Conservation (phyloP, 805 yeast species). For the Yamadazyma olivae region DNA sequence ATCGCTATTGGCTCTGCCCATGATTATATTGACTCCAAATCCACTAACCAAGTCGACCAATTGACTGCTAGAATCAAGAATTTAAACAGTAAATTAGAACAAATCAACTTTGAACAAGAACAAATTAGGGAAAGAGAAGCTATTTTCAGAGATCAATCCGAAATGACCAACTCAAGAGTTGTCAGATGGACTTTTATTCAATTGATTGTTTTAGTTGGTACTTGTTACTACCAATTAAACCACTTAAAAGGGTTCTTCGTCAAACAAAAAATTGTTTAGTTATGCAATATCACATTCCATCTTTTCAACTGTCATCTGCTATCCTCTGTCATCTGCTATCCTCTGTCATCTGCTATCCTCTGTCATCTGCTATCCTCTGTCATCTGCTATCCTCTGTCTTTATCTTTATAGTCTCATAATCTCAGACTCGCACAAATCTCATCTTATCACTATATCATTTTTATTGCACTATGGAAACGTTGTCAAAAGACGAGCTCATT, state of each 20-base stretch:
- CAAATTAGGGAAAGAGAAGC: slow-evolving; percentile 74
- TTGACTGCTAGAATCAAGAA: slow-evolving; percentile 35
- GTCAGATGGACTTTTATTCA: slow-evolving; percentile 75
- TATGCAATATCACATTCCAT: no score
- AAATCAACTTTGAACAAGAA: slow-evolving; percentile 44
- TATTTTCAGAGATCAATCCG: slow-evolving; percentile 72
- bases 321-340: no score
- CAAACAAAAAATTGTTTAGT: slow-evolving; percentile 79
- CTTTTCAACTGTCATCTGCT: no score
- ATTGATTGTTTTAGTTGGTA: slow-evolving; percentile 58
- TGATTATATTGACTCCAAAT: slow-evolving; percentile 59
- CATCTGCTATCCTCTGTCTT: background rate
- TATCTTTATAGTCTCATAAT: no score
- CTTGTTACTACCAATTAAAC: slow-evolving; percentile 74
- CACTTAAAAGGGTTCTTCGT: slow-evolving; percentile 81
- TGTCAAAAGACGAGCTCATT: slow-evolving; percentile 12
- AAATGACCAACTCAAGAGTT: slow-evolving; percentile 69
- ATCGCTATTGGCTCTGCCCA: slow-evolving; percentile 63
- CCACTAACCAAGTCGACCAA: slow-evolving; percentile 48
- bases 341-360: no score
- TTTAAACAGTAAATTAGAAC: slow-evolving; percentile 39
- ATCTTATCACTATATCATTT: no score
- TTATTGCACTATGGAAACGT: no score
- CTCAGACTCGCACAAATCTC: no score
- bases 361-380: background rate